Base-by-base conservation (phyloP, 1,284 basidiomycete species). In the Austroboletus novae-zelandiae region DNA sequence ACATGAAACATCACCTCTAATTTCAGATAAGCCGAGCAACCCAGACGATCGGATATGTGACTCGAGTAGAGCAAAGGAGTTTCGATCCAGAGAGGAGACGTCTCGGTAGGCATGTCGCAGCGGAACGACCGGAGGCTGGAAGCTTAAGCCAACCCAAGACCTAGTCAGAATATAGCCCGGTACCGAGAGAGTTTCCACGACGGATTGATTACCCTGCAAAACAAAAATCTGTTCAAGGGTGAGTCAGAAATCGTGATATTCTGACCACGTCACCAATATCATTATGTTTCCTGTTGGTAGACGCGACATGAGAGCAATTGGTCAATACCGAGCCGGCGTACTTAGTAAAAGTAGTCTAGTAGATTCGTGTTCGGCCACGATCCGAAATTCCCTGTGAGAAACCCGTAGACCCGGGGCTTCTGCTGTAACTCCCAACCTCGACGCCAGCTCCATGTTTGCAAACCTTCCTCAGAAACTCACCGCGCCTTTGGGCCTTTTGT, bases 401-500 rank as follows among this genome's bases (percentile, higher is more conserved):
- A 34, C 9, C 13, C 32, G 32, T 9, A 5, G n/a, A 29, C 27
- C 27, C 32, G 32, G 32, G 32, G 32, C 32, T 34, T 29, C 27
- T 29, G 27, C 27, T 29, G 27, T 27, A 35, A 35, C 23, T 37
- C 18, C 20, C 18, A 20, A 20, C 36, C 9, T 48, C 20, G n/a
- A 43, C 35, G n/a, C 20, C 39, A 29, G 17, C 34, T 40, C 51
- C 42, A 83, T 84, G 82, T 82, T 84, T 57, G 67, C 83, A 14
- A 86, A 76, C 57, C 70, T 90, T 49, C 86, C 86, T 13, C 83
- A 84, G 61, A 81, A 77, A 58, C 74, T 91, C 45, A 79, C 81
- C 15, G 81, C 85, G 15, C 86, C 88, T n/a, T 84, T 91, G 67
- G 83, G 84, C n/a, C 66, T 91, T n/a, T 69, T 91, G 23, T 84